phyloP scores from a whole-genome alignment of 2,329 filamentous ascomycete species.

The Fusarium mexicanum region DNA sequence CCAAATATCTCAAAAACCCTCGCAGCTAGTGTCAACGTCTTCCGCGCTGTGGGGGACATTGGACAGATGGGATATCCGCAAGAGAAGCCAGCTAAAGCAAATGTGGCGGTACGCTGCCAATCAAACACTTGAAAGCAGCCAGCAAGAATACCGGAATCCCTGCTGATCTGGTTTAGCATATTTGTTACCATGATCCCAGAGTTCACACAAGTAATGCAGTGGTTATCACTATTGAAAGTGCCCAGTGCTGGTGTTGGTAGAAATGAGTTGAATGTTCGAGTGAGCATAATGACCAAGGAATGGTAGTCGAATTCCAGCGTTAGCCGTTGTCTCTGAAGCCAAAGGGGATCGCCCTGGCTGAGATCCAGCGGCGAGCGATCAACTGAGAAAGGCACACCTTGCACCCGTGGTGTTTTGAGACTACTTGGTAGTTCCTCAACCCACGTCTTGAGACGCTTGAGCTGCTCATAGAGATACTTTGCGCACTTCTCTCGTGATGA shows the following conservation, averaged over 20 bases:
- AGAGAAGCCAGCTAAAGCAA: slow-evolving; percentile 35
- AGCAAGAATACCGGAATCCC: slow-evolving; percentile 41
- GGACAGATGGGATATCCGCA: slow-evolving; percentile 43
- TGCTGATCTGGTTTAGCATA: slow-evolving; percentile 42
- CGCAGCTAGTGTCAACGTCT: slow-evolving; percentile 18
- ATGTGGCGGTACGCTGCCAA: slow-evolving; percentile 44
- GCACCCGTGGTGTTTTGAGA: slow-evolving; percentile 50
- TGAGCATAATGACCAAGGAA: slow-evolving; percentile 50
- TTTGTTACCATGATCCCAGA: slow-evolving; percentile 43
- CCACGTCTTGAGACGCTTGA: slow-evolving; percentile 45
- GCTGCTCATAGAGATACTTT: slow-evolving; percentile 41
- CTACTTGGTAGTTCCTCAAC: slow-evolving; percentile 47
- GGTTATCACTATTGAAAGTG: slow-evolving; percentile 41
- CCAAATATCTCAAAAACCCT: slow-evolving; percentile 25
- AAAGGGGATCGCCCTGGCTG: slow-evolving; percentile 50
- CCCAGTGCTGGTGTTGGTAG: slow-evolving; percentile 40
- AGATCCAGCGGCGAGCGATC: slow-evolving; percentile 47
- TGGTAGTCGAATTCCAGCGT: slow-evolving; percentile 57
- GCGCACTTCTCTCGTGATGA: slow-evolving; percentile 42
- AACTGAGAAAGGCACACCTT: slow-evolving; percentile 50
- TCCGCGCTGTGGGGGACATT: slow-evolving; percentile 31
- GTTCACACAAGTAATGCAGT: slow-evolving; percentile 36
- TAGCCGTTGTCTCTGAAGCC: slow-evolving; percentile 55
- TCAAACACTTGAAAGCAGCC: slow-evolving; percentile 43
- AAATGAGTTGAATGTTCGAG: slow-evolving; percentile 54